Base-by-base conservation (phyloP, 169 alveolate species). In the Toxoplasma gondii region DNA sequence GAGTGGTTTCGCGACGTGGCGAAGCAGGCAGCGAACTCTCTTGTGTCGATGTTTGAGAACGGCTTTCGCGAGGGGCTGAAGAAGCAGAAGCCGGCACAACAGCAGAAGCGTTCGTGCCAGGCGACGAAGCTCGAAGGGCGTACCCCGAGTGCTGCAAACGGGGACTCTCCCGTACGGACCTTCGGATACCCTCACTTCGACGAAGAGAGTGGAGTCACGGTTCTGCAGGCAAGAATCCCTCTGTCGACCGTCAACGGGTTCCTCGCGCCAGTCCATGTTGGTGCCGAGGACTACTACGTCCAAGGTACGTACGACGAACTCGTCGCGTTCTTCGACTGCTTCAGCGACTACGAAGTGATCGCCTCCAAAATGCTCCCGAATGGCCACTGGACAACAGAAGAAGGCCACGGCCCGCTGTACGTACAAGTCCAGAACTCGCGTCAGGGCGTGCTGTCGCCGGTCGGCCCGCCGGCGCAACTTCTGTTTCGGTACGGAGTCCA, bases 161-260 rank as follows among this genome's bases (percentile, higher is more conserved):
- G 92, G 27, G 36, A 88, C 64, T 64, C 86, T 24, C 92, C 92
- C 39, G 0, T 88, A 24, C 1, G 0, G 0, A n/a, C 24, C 17
- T 88, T 88, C 43, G 92, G 92, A 1, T 88, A 88, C 38, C 92
- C 92, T 2, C 19, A 38, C 12, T 88, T 36, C 38, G 92, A 58
- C 27, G 41, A 69, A 10, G 67, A 38, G 31, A 64, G 45, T 29
- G 44, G 64, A 39, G 0, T 12, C 22, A 67, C 84, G 19, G 12
- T 64, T 29, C 84, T 88, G 31, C 1, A 39, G 34, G 7, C 54
- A 2, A 22, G 84, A 7, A 53, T 88, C 39, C 86, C 92, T 39
- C 84, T 88, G 39, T 36, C 69, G 29, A 7, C 64, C 36, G 54
- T 88, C 38, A 54, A 64, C 58, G 58, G 58, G 10, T 88, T 38